phyloP scores from a whole-genome alignment of 2,329 filamentous ascomycete species.

The Volutella citrinella region DNA sequence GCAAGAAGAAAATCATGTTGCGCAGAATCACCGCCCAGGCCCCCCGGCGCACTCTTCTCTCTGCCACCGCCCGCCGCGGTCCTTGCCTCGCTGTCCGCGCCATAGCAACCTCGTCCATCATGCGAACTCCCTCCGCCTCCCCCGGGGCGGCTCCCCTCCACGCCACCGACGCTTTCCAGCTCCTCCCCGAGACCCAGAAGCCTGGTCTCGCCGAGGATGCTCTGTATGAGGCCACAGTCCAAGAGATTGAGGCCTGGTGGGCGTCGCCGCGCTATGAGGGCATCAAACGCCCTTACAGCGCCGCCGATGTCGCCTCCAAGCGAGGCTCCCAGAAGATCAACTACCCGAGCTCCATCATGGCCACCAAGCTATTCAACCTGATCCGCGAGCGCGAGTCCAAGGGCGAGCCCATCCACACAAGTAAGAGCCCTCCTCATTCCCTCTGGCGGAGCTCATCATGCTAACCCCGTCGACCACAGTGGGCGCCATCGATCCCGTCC shows the following conservation, averaged over 20 bases:
- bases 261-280: slow-evolving; percentile 76
- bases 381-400: slow-evolving; percentile 73
- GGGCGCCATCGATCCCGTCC: slow-evolving; percentile 97
- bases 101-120: slow-evolving; percentile 27
- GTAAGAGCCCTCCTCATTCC: slow-evolving; percentile 45
- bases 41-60: slow-evolving; percentile 25
- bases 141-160: slow-evolving; percentile 27
- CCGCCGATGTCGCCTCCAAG: slow-evolving; percentile 90
- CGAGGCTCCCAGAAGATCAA: slow-evolving; percentile 81
- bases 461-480: slow-evolving; percentile 58
- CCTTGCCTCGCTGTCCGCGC: slow-evolving; percentile 24
- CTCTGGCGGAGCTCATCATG: neutral
- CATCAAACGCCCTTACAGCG: slow-evolving; percentile 88
- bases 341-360: slow-evolving; percentile 93
- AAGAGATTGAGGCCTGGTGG: slow-evolving; percentile 91
- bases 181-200: slow-evolving; percentile 76
- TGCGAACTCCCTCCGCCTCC: slow-evolving; percentile 29
- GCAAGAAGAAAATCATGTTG: slow-evolving; percentile 32
- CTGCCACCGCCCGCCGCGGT: slow-evolving; percentile 14
- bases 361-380: slow-evolving; percentile 88
- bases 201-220: slow-evolving; percentile 78
- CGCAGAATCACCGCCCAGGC: slow-evolving; percentile 31
- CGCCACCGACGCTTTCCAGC: slow-evolving; percentile 77
- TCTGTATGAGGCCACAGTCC: slow-evolving; percentile 78
- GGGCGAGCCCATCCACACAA: slow-evolving; percentile 89